These are phyloP conservation scores for Inga oerstediana DNA, from an alignment of 306 rosid genomes.

Conservation along the genomic window DNA sequence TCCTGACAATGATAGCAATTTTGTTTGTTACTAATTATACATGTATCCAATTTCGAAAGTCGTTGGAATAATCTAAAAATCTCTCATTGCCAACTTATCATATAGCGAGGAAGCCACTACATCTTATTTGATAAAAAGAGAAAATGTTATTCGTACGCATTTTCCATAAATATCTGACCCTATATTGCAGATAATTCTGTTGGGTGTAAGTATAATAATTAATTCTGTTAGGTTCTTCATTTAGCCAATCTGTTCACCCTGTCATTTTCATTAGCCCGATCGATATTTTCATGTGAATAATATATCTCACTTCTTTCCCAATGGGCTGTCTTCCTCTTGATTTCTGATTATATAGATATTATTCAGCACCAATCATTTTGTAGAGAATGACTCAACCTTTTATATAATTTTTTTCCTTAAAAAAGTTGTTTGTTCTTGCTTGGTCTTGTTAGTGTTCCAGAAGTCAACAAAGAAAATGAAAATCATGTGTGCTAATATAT, in stretches of 20 bases:
- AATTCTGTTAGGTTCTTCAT: not conserved
- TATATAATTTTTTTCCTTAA: not conserved
- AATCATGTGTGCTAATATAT: not conserved
- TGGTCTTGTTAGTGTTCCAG: not conserved
- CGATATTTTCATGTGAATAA: conserved; percentile 30
- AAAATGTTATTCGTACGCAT: not conserved
- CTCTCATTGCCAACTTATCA: conserved; percentile 8
- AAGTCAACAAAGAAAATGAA: not conserved
- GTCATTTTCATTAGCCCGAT: conserved; percentile 34
- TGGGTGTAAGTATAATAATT: not conserved
- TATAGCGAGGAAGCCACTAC: not conserved
- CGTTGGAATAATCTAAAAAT: conserved; percentile 12
- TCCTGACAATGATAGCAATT: conserved; percentile 15
- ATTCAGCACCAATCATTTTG: not conserved
- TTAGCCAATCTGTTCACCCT: conserved; percentile 19
- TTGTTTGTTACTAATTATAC: conserved; percentile 15
- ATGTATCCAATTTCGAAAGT: not conserved
- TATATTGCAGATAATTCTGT: not conserved
- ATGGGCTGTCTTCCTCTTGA: not conserved
- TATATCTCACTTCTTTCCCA: conserved; percentile 32
- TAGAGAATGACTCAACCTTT: not conserved
- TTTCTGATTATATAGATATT: conserved; percentile 6
- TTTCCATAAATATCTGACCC: conserved; percentile 34
- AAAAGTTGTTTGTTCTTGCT: not conserved
- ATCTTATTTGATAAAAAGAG: not conserved